A percentile compares a stretch with the other conserved stretches of the same genome.
Evolutionary conservation across 2,329 filamentous ascomycete genomes (phyloP).

Genomic region (Aotearoamyces nothofagi): DNA sequence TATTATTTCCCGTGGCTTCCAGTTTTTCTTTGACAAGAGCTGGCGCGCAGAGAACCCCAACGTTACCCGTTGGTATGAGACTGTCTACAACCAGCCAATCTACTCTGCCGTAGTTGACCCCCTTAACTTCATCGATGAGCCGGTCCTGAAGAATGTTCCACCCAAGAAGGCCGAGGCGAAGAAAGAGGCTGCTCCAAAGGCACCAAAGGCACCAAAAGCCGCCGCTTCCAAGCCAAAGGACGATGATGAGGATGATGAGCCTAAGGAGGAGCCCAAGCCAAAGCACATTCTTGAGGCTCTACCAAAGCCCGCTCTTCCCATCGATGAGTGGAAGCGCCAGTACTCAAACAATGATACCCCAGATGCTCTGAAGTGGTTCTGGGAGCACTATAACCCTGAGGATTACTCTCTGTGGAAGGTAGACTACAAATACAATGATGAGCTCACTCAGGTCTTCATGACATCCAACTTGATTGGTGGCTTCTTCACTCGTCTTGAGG

Average conservation of each 20-base stretch:
- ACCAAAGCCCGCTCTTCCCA: constrained; percentile 60
- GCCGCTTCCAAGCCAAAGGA: constrained; percentile 28
- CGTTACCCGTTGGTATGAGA: constrained; percentile 86
- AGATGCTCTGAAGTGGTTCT: constrained; percentile 90
- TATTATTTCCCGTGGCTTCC: constrained; percentile 75
- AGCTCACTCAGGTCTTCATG: constrained; percentile 98
- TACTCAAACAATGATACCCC: constrained; percentile 93
- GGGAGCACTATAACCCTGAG: constrained; percentile 84
- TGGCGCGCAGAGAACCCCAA: constrained; percentile 76
- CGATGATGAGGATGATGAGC: constrained; percentile 47
- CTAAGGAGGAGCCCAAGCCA: constrained; percentile 58
- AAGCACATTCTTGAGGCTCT: constrained; percentile 93
- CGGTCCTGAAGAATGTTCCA: constrained; percentile 61
- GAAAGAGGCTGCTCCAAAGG: constrained; percentile 49
- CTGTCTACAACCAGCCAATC: constrained; percentile 82
- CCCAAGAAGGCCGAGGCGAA: constrained; percentile 53
- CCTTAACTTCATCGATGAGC: constrained; percentile 67
- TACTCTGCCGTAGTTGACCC: constrained; percentile 68
- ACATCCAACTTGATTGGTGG: constrained; percentile 96
- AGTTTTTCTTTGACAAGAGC: constrained; percentile 85
- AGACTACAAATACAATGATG: constrained; percentile 98
- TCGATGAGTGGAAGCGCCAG: constrained; percentile 97
- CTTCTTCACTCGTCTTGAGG: constrained; percentile 96
- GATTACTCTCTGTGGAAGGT: constrained; percentile 94
- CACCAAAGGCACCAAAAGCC: constrained; percentile 40